These are phyloP conservation scores for Ailanthus altissimus DNA, from an alignment of 345 rosid species.

Conservation along the genomic window DNA sequence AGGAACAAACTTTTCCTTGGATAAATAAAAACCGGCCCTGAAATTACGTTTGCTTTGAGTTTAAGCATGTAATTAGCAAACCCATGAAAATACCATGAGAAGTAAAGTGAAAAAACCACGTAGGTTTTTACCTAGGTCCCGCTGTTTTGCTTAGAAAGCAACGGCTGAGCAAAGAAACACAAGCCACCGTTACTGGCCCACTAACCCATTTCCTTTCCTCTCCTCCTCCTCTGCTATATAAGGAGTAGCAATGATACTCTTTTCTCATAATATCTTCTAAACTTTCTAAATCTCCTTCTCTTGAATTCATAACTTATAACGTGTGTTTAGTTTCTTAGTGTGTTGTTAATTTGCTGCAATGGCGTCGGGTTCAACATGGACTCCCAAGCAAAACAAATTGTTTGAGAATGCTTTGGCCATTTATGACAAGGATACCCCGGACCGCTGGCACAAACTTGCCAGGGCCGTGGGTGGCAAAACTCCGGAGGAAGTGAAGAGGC, in stretches of 20 bases:
- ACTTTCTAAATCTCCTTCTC: not conserved
- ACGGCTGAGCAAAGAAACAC: conserved; percentile 9
- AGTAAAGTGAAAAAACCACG: conserved; percentile 14
- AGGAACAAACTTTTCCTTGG: conserved; percentile 5
- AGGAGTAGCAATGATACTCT: conserved; percentile 15
- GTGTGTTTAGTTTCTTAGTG: not conserved
- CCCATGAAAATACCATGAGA: conserved; percentile 12
- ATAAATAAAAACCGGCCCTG: conserved; percentile 12
- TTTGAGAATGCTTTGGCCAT: conserved; percentile 55
- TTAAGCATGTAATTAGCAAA: conserved; percentile 21
- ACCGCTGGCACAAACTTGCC: conserved; percentile 53
- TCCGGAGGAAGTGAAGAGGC: conserved; percentile 39
- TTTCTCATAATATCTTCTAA: conserved; percentile 16
- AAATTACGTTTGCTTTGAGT: conserved; percentile 13
- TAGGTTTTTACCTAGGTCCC: conserved; percentile 9
- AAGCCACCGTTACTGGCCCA: conserved; percentile 21
- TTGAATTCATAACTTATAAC: not conserved
- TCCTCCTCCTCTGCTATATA: conserved; percentile 27
- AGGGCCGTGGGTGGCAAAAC: conserved; percentile 48
- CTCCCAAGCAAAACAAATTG: conserved; percentile 51
- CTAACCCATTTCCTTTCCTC: not conserved
- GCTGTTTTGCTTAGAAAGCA: conserved; percentile 27
- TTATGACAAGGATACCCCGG: conserved; percentile 47
- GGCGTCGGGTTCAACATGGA: conserved; percentile 49
- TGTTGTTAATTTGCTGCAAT: conserved; percentile 6